Evolutionary conservation across 805 yeast genomes (phyloP).

Genomic region (Pichia deserticola): DNA sequence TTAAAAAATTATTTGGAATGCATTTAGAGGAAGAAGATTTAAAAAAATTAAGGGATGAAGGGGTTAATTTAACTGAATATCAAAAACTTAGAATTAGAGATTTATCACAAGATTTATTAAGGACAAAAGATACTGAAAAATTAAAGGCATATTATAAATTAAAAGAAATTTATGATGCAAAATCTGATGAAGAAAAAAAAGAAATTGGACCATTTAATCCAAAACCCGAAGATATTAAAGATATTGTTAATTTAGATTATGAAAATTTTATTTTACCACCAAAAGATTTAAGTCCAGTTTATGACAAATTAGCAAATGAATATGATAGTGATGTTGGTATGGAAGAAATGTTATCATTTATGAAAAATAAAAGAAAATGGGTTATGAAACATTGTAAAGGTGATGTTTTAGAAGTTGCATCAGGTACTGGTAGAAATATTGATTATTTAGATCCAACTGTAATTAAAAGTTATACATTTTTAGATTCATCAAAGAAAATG

Average conservation of each 20-base stretch:
- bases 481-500: constrained; percentile 84
- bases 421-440: constrained; percentile 94
- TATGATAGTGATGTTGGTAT: constrained; percentile 76
- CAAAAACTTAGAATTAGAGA: constrained; percentile 57
- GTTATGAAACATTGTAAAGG: constrained; percentile 72
- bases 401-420: constrained; percentile 88
- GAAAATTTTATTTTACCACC: constrained; percentile 51
- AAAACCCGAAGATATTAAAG: constrained; percentile 26
- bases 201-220: constrained; percentile 28
- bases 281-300: constrained; percentile 74
- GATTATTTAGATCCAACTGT: constrained; percentile 56
- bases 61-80: constrained; percentile 46
- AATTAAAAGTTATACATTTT: constrained; percentile 68
- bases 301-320: constrained; percentile 67
- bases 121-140: constrained; percentile 58
- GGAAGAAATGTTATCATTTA: constrained; percentile 56
- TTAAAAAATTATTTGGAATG: constrained; percentile 57
- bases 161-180: constrained; percentile 28
- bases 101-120: constrained; percentile 45
- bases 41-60: constrained; percentile 25
- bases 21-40: constrained; percentile 48
- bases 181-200: constrained; percentile 14
- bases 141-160: constrained; percentile 52
- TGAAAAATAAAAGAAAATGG: constrained; percentile 68
- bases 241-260: constrained; percentile 22